Evolutionary conservation across 768 basidiomycete genomes (phyloP), one percentile per base, ranked within the genome.

Genomic region (Termitomyces sp.): DNA sequence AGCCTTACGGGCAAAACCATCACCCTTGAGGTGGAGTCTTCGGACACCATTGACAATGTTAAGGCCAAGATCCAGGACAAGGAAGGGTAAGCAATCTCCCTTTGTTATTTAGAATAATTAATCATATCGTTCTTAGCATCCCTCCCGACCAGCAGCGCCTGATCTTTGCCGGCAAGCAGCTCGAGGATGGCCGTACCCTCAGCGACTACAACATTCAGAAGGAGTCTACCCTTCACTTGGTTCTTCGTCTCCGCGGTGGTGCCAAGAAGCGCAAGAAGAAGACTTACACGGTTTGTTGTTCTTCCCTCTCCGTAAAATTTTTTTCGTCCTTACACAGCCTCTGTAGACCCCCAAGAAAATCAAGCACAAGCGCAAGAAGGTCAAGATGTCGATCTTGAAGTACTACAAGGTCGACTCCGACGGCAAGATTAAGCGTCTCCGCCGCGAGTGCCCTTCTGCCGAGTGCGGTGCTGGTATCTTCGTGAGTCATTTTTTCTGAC

Each of bases 231-330:
- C 89, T 99, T 58, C 96, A 98, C 76, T 75, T 98, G 63, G 96
- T 98, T 63, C 87, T 98, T 66, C 90, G 97, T 68, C 90, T 99
- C 53, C 92, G 95, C 77, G 97, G 97, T 82, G 97, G 97, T 84
- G 94, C 87, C 64, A 98, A 98, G 87, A 98, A 98, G 86, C 88
- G 96, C 74, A 98, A 98, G 87, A 99, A 98, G 84, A 98, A 98
- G 85, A 94, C 93, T 54, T 98, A 98, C 89, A 94, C 87, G 79
- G 91, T 93, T 49, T 50, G 87, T 49, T 50, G 87, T 78, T 2
- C 1, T 14, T 33, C 50, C 26, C 40, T 21, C 1, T 17, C 23
- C 1, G 5, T 4, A 17, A 30, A 52, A 31, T 4, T 26, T 50
- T 28, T 41, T 14, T 14, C 14, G n/a, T 9, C 3, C 55, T 55